phyloP scores from a whole-genome alignment of 169 alveolate genomes.

The Plasmodium berghei region DNA sequence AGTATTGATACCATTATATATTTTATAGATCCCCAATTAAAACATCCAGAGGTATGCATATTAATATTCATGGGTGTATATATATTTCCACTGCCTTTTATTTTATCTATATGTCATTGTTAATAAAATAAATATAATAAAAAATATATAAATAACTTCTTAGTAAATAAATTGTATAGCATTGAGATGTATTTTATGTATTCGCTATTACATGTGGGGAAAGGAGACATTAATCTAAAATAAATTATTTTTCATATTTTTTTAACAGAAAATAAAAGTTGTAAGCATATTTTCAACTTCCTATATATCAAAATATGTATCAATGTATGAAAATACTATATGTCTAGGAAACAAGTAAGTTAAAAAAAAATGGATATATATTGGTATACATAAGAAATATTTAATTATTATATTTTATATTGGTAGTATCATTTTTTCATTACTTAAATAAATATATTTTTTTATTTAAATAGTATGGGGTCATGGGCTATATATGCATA shows the following conservation, averaged over 20 bases:
- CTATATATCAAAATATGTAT: slow-evolving; percentile 16
- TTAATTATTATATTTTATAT: neutral
- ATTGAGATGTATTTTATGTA: too few relatives aligned
- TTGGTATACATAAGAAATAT: neutral
- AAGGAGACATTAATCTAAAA: too few relatives aligned
- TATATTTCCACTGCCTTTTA: too few relatives aligned
- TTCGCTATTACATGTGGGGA: too few relatives aligned
- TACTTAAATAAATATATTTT: neutral
- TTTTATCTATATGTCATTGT: too few relatives aligned
- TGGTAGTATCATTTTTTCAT: neutral
- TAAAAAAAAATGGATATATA: neutral
- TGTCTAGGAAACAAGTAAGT: slow-evolving; percentile 43
- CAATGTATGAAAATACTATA: slow-evolving; percentile 25
- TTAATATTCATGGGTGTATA: neutral
- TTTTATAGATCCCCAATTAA: slow-evolving; percentile 48
- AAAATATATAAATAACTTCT: too few relatives aligned
- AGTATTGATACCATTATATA: slow-evolving; percentile 46
- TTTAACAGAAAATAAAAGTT: slow-evolving; percentile 31
- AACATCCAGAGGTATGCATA: slow-evolving; percentile 21
- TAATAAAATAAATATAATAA: too few relatives aligned
- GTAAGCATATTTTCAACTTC: slow-evolving; percentile 25
- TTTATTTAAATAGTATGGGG: neutral
- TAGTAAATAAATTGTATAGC: too few relatives aligned
- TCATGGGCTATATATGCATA: neutral
- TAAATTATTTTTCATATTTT: too few relatives aligned